Conservation (phyloP, 495 filamentous ascomycete species). For the Penicillium egyptiacum region DNA sequence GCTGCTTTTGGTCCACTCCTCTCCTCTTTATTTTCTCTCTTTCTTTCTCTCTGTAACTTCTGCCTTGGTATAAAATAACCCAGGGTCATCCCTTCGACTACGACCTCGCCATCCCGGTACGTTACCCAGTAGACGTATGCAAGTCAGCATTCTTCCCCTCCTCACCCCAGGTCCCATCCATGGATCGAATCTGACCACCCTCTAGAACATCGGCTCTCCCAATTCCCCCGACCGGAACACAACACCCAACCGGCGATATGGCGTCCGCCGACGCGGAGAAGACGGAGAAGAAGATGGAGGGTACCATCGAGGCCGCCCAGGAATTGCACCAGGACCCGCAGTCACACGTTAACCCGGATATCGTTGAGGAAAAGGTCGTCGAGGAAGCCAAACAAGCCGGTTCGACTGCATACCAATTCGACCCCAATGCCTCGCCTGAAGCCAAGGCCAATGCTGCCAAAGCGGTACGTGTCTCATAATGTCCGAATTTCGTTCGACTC, state of each 20-base stretch:
- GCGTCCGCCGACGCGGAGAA: conserved; percentile 38
- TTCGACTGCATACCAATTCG: conserved; percentile 75
- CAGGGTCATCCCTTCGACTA: neutral
- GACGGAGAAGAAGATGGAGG: conserved; percentile 75
- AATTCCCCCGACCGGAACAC: conserved; percentile 19
- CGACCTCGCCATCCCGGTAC: neutral
- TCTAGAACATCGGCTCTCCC: conserved; percentile 7
- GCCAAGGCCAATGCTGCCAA: conserved; percentile 77
- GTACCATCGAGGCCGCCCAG: conserved; percentile 60
- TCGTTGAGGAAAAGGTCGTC: conserved; percentile 67
- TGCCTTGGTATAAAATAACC: neutral
- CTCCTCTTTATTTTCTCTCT: neutral
- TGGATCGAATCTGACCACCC: neutral
- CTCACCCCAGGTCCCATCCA: conserved; percentile 1
- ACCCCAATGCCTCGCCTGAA: conserved; percentile 80
- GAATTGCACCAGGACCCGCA: conserved; percentile 64
- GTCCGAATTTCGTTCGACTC: neutral
- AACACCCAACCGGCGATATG: conserved; percentile 32
- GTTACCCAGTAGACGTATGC: neutral
- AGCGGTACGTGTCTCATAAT: conserved; percentile 58
- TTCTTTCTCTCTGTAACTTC: neutral
- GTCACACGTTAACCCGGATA: conserved; percentile 64
- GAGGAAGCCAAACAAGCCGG: conserved; percentile 76
- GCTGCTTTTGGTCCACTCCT: conserved; percentile 17
- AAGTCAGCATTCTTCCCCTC: neutral